Conservation (phyloP, 169 alveolate genomes). For the Plasmodium yoelii region DNA sequence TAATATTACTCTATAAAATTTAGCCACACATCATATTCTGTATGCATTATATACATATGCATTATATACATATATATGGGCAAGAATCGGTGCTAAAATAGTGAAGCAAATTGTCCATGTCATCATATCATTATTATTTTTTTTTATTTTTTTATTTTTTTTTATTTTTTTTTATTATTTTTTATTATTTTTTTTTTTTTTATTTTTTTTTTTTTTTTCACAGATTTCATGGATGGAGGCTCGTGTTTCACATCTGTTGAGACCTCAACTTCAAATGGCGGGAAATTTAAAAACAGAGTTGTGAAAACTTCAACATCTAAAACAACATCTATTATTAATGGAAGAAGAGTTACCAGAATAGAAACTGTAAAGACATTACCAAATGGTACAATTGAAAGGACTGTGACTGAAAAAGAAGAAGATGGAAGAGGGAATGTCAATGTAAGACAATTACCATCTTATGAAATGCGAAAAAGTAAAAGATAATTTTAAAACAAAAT, state of each 20-base stretch:
- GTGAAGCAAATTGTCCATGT: neutral
- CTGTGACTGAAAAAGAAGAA: conserved; percentile 78
- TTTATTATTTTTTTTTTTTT: too few species aligned
- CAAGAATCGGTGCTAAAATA: neutral
- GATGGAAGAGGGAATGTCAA: conserved; percentile 78
- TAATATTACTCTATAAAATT: conserved; percentile 1
- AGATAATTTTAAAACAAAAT: conserved; percentile 6
- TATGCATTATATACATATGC: neutral
- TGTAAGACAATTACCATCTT: conserved; percentile 69
- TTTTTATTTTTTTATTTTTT: conserved; percentile 1
- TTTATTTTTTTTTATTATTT: too few species aligned
- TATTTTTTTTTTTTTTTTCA: neutral
- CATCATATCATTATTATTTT: too few species aligned
- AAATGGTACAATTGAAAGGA: conserved; percentile 77
- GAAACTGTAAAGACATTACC: conserved; percentile 77
- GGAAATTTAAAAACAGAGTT: conserved; percentile 50
- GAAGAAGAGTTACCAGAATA: conserved; percentile 73
- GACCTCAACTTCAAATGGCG: conserved; percentile 67
- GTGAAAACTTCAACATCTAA: conserved; percentile 78
- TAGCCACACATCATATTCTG: neutral
- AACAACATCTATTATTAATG: conserved; percentile 78
- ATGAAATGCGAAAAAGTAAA: conserved; percentile 48
- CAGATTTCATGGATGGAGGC: conserved; percentile 66
- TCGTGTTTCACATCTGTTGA: conserved; percentile 60
- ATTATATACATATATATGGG: neutral